Evolutionary conservation across 495 filamentous ascomycete species (phyloP), one percentile per base, ranked within the genome.

Genomic region (Xylaria scruposa): DNA sequence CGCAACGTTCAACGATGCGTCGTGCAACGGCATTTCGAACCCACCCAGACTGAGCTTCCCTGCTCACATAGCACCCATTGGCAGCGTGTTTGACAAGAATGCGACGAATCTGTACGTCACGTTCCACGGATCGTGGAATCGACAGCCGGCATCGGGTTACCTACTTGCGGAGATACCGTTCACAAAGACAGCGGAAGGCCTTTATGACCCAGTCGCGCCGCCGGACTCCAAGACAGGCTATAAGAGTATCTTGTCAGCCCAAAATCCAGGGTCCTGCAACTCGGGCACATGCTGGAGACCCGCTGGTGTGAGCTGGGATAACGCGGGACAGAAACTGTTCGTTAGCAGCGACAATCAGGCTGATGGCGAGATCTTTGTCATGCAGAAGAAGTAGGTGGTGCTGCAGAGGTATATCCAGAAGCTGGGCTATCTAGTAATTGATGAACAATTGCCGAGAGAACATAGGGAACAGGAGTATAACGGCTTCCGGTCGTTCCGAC

Each of bases 51-150:
- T 90, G n/a, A 80, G 83, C 0, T 87, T 90, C 76, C 77, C 83
- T 46, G 86, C 88, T 1, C 89, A 91, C 73, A 85, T 78, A 76
- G 88, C 88, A 0, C 89, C 89, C 17, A 81, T 90, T 40, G 85
- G 86, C 71, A 85, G 87, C 67, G 84, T 77, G 46, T 77, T 81
- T 67, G 79, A 83, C 66, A 76, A 79, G 69, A 79, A 76, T 33
- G 80, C 68, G 3, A 75, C 80, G 44, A 88, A 77, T 82, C 83
- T 87, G 62, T 90, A 84, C 78, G 81, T 90, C 42, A 81, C 85
- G 5, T 88, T 90, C 73, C 89, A 90, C 70, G 89, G 89, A 7
- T 85, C 82, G 68, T 90, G 88, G 88, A 73, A 89, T 75, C 83
- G 88, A 3, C 77, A 82, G 24, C 75, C 78, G 19, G 86, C 88